Evolutionary conservation across 2,329 filamentous ascomycete genomes (phyloP).

Genomic region (Atkinsonella texensis): DNA sequence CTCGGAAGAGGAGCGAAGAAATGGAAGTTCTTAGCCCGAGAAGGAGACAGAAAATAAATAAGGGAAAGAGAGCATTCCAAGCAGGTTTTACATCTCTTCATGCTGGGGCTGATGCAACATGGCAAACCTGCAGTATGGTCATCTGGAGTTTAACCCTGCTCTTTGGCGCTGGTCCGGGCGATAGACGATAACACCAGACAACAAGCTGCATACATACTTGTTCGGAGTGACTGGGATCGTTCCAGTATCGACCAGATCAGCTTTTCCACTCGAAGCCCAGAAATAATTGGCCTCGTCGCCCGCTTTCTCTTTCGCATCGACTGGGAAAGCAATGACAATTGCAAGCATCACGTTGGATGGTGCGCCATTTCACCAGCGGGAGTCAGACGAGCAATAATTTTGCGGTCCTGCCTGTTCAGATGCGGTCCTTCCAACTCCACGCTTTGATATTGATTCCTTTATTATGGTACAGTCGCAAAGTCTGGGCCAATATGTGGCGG

Average conservation of each 20-base stretch:
- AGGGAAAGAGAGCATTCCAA: too few relatives aligned
- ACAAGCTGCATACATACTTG: neutral
- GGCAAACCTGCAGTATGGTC: neutral
- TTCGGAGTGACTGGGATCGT: neutral
- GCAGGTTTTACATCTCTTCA: neutral
- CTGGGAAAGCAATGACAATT: too few relatives aligned
- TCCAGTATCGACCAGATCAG: neutral
- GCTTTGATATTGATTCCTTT: neutral
- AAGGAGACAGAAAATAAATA: too few relatives aligned
- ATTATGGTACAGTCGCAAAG: neutral
- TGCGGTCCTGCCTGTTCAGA: too few relatives aligned
- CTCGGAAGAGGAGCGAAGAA: too few relatives aligned
- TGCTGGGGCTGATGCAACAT: neutral
- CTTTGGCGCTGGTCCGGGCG: neutral
- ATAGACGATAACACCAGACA: neutral
- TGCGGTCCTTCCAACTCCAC: neutral
- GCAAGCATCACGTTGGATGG: too few relatives aligned
- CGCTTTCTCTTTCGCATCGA: too few relatives aligned
- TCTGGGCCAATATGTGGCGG: neutral
- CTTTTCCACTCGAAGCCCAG: neutral
- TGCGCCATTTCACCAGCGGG: too few relatives aligned
- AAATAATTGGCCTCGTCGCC: too few relatives aligned
- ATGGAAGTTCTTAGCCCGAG: too few relatives aligned
- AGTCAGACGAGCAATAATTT: neutral
- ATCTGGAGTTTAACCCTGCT: conserved; percentile 3